Conservation (phyloP, 306 rosid species). For the Astragalus glycyphyllos region DNA sequence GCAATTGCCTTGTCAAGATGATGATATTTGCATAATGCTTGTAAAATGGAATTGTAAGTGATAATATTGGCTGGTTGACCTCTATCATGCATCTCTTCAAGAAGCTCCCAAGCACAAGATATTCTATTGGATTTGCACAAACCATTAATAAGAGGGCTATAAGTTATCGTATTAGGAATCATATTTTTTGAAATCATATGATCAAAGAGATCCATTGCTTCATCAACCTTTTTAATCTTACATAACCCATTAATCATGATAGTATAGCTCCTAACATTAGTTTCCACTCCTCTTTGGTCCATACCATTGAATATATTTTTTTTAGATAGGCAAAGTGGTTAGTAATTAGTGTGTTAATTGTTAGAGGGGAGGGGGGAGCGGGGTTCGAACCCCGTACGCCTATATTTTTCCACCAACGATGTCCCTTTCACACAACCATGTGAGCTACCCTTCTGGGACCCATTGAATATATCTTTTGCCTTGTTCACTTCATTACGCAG, state of each 20-base stretch:
- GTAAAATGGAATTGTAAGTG: too few relatives aligned
- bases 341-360: too few relatives aligned
- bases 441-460: too few relatives aligned
- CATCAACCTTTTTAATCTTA: neutral
- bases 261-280: neutral
- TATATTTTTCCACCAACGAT: too few relatives aligned
- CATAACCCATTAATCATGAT: neutral
- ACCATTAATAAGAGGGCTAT: neutral
- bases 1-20: too few relatives aligned
- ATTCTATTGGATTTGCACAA: neutral
- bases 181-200: neutral
- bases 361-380: too few relatives aligned
- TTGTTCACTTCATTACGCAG: neutral
- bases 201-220: neutral
- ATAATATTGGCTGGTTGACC: too few relatives aligned
- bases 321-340: too few relatives aligned
- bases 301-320: neutral
- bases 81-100: neutral
- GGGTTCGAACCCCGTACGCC: too few relatives aligned
- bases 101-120: neutral
- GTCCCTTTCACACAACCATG: too few relatives aligned
- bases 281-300: neutral
- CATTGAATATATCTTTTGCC: neutral
- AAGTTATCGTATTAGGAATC: neutral
- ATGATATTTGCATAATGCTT: too few relatives aligned